Conservation (phyloP, 257 asterid genomes). For the Primulina tabacum region DNA sequence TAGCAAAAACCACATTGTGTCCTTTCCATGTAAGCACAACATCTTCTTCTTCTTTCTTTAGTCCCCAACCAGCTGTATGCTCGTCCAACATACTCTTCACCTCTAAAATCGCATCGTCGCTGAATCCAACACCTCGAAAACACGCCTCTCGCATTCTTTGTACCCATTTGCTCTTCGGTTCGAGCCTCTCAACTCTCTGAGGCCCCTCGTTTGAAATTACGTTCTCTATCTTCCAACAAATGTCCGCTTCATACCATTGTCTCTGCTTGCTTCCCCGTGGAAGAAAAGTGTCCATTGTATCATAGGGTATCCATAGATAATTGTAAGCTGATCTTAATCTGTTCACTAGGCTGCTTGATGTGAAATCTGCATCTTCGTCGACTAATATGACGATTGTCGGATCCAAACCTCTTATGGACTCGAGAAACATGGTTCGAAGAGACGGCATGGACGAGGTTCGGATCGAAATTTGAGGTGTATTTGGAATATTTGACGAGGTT, state of each 20-base stretch:
- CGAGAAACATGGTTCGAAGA: constrained; percentile 52
- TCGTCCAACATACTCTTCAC: constrained; percentile 86
- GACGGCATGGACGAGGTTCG: constrained; percentile 23
- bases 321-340: constrained; percentile 79
- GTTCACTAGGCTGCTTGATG: constrained; percentile 54
- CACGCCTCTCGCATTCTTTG: constrained; percentile 66
- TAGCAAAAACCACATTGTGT: constrained; percentile 84
- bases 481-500: constrained; percentile 29
- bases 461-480: constrained; percentile 5
- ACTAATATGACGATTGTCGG: constrained; percentile 62
- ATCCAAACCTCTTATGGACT: constrained; percentile 50
- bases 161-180: constrained; percentile 65
- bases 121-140: constrained; percentile 45
- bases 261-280: constrained; percentile 72
- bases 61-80: constrained; percentile 98
- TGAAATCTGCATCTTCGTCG: constrained; percentile 91
- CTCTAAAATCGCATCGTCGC: constrained; percentile 64
- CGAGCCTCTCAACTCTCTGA: constrained; percentile 72
- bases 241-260: constrained; percentile 89
- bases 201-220: constrained; percentile 75
- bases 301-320: constrained; percentile 92
- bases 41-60: constrained; percentile 80
- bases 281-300: constrained; percentile 72
- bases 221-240: constrained; percentile 85
- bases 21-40: constrained; percentile 96